phyloP scores from a whole-genome alignment of 176 grass and related monocot species.

The Hordeum vulgare region MorexV3_pseudomolecules_assembly NC_058519.1:607071657-607072156 shows the following conservation, averaged over 20 bases:
- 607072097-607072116: constrained; percentile 59
- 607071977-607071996: constrained; percentile 32
- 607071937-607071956: constrained; percentile 31
- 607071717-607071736: constrained; percentile 16
- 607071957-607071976: constrained; percentile 38
- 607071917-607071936: constrained; percentile 14
- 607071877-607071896: constrained; percentile 39
- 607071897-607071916: constrained; percentile 11
- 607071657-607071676: constrained; percentile 32
- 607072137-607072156: background rate
- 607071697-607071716: constrained; percentile 33
- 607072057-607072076: constrained; percentile 32
- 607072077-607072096: constrained; percentile 43
- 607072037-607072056: background rate
- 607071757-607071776: too few species aligned
- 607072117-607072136: constrained; percentile 42
- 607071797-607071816: constrained; percentile 23
- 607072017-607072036: constrained; percentile 38
- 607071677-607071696: background rate
- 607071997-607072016: constrained; percentile 16
- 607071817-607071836: background rate
- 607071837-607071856: constrained; percentile 44
- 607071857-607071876: constrained; percentile 42
- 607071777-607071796: constrained; percentile 24
- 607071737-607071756: background rate